Conservation (phyloP, 1,139 yeast species). For the Yamadazyma diddensiae region DNA sequence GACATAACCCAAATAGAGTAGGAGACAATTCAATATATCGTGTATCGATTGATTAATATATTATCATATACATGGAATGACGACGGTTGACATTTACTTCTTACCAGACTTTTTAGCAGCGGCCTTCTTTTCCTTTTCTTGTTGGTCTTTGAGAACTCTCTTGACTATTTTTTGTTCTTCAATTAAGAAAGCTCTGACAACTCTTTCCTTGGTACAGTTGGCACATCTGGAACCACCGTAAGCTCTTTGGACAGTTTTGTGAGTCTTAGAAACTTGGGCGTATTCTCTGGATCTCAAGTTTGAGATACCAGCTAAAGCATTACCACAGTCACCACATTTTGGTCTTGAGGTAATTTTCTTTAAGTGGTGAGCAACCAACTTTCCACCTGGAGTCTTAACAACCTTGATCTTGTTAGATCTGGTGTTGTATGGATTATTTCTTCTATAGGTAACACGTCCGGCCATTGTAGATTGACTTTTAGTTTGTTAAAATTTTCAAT, state of each 20-base stretch:
- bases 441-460: conserved; percentile 54
- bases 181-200: conserved; percentile 97
- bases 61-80: conserved; percentile 9
- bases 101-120: conserved; percentile 45
- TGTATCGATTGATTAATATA: conserved; percentile 10
- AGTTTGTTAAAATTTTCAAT: conserved; percentile 16
- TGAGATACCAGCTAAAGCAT: conserved; percentile 85
- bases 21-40: no score
- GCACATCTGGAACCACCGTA: conserved; percentile 99
- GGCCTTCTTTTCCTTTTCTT: conserved; percentile 79
- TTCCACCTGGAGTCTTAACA: conserved; percentile 99
- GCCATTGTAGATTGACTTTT: conserved; percentile 30
- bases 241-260: conserved; percentile 98
- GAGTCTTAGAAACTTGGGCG: conserved; percentile 92
- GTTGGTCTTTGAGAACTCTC: conserved; percentile 96
- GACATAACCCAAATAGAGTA: no score
- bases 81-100: conserved; percentile 24
- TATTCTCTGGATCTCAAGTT: conserved; percentile 97
- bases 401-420: conserved; percentile 98
- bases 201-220: conserved; percentile 97
- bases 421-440: conserved; percentile 82
- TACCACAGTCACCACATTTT: conserved; percentile 99
- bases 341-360: conserved; percentile 94
- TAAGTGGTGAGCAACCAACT: conserved; percentile 94
- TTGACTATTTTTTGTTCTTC: conserved; percentile 99